These are phyloP conservation scores for Perkinsus marinus DNA, from an alignment of 169 alveolate species.

Conservation along the genomic window DNA sequence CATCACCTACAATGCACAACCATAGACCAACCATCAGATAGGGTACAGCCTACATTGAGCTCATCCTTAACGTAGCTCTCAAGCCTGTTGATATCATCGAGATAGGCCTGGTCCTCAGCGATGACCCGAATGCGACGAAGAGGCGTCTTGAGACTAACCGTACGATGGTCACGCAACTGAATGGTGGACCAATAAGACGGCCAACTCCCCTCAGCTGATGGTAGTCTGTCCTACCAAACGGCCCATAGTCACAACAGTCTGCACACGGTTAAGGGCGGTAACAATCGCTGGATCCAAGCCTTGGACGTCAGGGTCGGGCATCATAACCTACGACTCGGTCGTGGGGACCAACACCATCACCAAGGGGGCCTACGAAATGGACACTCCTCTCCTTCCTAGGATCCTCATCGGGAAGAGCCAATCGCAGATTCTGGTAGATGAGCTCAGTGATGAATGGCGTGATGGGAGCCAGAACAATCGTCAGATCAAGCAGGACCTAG, in stretches of 20 bases:
- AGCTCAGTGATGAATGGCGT: constrained; percentile 82
- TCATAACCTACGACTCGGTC: constrained; percentile 15
- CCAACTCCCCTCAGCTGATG: neutral
- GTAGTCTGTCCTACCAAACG: neutral
- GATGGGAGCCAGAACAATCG: constrained; percentile 71
- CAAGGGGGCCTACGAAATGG: constrained; percentile 48
- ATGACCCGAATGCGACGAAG: constrained; percentile 7
- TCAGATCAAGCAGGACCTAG: neutral
- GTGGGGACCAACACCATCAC: constrained; percentile 38
- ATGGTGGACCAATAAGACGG: neutral
- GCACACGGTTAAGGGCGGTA: constrained; percentile 13
- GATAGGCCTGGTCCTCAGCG: constrained; percentile 1
- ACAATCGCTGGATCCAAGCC: constrained; percentile 10
- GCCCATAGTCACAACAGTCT: constrained; percentile 2
- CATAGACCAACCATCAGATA: neutral
- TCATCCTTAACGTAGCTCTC: constrained; percentile 25
- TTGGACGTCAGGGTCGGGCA: constrained; percentile 36
- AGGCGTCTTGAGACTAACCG: constrained; percentile 15
- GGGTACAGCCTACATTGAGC: constrained; percentile 8
- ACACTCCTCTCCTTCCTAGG: constrained; percentile 46
- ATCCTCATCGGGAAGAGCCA: constrained; percentile 57
- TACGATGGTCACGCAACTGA: constrained; percentile 5
- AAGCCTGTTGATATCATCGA: neutral
- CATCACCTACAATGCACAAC: neutral
- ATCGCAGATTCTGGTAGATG: constrained; percentile 71